Evolutionary conservation across 1,139 yeast species (phyloP).

Genomic region (Nakaseomyces glabratus): DNA sequence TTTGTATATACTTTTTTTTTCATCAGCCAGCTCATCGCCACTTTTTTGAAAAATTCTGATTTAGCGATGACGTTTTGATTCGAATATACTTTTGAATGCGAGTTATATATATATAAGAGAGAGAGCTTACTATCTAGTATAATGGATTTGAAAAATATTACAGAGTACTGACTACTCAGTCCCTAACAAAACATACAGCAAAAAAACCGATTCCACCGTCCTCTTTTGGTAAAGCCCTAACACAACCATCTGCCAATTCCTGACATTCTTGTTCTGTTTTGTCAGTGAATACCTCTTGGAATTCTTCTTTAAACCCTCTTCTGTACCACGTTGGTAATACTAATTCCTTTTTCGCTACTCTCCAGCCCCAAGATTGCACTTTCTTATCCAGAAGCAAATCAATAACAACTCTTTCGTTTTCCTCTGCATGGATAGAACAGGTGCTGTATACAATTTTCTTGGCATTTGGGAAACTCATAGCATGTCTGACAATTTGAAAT

Average conservation of each 20-base stretch:
- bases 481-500: conserved; percentile 77
- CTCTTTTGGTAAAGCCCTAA: conserved; percentile 71
- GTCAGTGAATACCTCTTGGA: conserved; percentile 39
- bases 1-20: too few relatives aligned
- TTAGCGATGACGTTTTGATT: too few relatives aligned
- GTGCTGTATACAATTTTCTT: conserved; percentile 84
- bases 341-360: conserved; percentile 47
- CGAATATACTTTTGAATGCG: too few relatives aligned
- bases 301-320: conserved; percentile 68
- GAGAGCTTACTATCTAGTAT: too few relatives aligned
- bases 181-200: conserved; percentile 57
- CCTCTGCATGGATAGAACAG: conserved; percentile 88
- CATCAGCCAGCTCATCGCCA: too few relatives aligned
- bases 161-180: too few relatives aligned
- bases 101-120: too few relatives aligned
- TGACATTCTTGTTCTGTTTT: conserved; percentile 34
- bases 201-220: conserved; percentile 98
- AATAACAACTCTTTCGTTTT: conserved; percentile 84
- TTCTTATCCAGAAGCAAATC: conserved; percentile 59
- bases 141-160: too few relatives aligned
- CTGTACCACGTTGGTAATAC: conserved; percentile 81
- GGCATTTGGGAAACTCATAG: conserved; percentile 71
- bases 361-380: conserved; percentile 64
- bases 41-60: too few relatives aligned
- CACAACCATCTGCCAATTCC: conserved; percentile 72